Conservation (phyloP, 768 basidiomycete species). For the Filobasidium floriforme region DNA sequence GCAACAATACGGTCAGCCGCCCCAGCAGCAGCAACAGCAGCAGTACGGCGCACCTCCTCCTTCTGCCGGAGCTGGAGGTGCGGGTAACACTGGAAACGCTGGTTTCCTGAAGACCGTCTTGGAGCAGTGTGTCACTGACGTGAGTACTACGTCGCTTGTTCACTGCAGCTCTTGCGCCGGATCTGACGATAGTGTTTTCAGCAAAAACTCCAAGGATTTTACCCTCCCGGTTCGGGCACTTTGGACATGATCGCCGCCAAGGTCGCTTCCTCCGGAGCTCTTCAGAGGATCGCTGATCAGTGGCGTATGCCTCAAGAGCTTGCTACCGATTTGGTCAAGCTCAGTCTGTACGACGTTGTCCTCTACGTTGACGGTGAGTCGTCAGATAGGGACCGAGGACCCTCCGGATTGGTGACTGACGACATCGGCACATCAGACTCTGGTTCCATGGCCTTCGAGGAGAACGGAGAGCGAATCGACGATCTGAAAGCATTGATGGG, state of each 20-base stretch:
- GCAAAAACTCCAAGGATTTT: constrained; percentile 48
- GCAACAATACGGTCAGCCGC: constrained; percentile 24
- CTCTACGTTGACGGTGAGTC: constrained; percentile 23
- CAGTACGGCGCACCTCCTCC: constrained; percentile 25
- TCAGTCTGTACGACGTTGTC: constrained; percentile 46
- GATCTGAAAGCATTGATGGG: constrained; percentile 15
- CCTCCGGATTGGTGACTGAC: neutral
- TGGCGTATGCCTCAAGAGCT: constrained; percentile 47
- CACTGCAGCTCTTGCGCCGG: neutral
- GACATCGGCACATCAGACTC: neutral
- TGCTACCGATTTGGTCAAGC: constrained; percentile 47
- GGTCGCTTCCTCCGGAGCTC: constrained; percentile 43
- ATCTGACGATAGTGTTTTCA: constrained; percentile 18
- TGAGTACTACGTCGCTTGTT: constrained; percentile 23
- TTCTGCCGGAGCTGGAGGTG: constrained; percentile 21
- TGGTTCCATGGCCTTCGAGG: constrained; percentile 44
- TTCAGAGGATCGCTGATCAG: constrained; percentile 43
- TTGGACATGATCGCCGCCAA: constrained; percentile 45
- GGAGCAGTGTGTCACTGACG: constrained; percentile 42
- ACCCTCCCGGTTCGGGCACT: constrained; percentile 41
- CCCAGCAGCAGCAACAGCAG: constrained; percentile 7
- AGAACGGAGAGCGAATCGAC: constrained; percentile 48
- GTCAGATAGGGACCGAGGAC: neutral
- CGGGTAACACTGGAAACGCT: constrained; percentile 26
- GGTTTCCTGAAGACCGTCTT: constrained; percentile 28